Percentiles rank a stretch among this genome's conserved stretches.
Evolutionary conservation across 495 filamentous ascomycete genomes (phyloP).

Genomic region (Diplogelasinospora grovesii): DNA sequence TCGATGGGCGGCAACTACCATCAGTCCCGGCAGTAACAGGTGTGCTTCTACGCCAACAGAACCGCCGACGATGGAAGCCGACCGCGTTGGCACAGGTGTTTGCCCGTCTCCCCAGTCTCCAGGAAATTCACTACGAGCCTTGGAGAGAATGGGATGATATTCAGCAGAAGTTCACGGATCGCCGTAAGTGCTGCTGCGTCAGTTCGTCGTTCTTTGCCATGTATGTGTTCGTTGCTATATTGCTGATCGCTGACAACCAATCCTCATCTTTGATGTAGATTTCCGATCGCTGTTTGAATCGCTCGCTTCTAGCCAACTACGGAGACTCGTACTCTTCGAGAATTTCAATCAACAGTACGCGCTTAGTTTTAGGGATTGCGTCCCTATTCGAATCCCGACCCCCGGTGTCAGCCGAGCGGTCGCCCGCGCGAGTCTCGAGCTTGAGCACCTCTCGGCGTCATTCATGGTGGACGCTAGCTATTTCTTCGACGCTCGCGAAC

Average conservation of each 20-base stretch:
- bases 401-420: conserved; percentile 20
- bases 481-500: conserved; percentile 28
- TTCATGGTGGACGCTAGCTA: conserved; percentile 31
- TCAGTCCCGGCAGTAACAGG: conserved; percentile 23
- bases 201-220: no score
- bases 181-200: conserved; percentile 16
- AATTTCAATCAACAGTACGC: conserved; percentile 27
- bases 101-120: conserved; percentile 26
- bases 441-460: conserved; percentile 32
- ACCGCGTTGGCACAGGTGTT: conserved; percentile 24
- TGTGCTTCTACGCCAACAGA: conserved; percentile 29
- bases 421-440: conserved; percentile 23
- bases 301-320: conserved; percentile 21
- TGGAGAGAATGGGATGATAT: conserved; percentile 26
- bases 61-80: conserved; percentile 28
- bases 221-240: neutral
- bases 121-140: conserved; percentile 29
- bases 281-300: conserved; percentile 21
- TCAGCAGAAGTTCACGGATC: conserved; percentile 17
- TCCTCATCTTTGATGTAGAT: conserved; percentile 5
- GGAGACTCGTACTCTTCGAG: conserved; percentile 26
- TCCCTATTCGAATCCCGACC: conserved; percentile 21
- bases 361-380: conserved; percentile 11
- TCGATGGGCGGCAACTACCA: conserved; percentile 28
- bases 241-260: neutral